Evolutionary conservation across 345 rosid genomes (phyloP), one percentile per base, ranked within the genome.

Genomic region (Viola odorata): DNA sequence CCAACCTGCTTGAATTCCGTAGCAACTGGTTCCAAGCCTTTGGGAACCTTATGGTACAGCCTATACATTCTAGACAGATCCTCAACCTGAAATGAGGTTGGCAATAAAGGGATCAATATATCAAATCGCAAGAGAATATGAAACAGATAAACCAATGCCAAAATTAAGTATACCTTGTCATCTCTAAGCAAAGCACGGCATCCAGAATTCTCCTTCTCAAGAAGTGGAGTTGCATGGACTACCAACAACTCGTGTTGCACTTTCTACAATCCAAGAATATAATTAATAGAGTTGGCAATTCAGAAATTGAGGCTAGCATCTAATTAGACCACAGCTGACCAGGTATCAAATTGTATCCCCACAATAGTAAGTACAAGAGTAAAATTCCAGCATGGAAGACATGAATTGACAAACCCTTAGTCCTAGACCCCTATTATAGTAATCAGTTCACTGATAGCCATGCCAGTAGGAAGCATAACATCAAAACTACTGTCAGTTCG

Each of bases 61-160:
- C 90, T 84, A 76, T 84, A 87, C 90, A 91, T 95, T 82, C 99
- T 82, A 36, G 98, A 95, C 61, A 95, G 88, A 75, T 95, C 99
- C 14, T 85, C 96, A 62, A 82, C 86, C 99, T 94, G 71, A 55
- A 40, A 65, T 16, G 15, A 37, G 7, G 52, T 44, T 55, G 50
- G 64, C n/a, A 53, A 60, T 51, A 41, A 32, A 7, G 12, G 12
- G 12, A 44, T 44, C 12, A 11, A 6, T 14, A 16, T 37, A 59
- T 52, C 45, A 37, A 42, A 58, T 32, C 3, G 45, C 8, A 40
- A 40, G 38, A 38, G 10, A 12, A 51, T 4, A 55, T 0, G 45
- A 50, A 37, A 49, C 48, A 57, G 39, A 58, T 12, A 41, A 17
- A 55, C n/a, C 49, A 58, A n/a, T 41, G 12, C 39, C 14, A 53